Conservation (phyloP, 495 filamentous ascomycete species). For the Extremus antarcticus region DNA sequence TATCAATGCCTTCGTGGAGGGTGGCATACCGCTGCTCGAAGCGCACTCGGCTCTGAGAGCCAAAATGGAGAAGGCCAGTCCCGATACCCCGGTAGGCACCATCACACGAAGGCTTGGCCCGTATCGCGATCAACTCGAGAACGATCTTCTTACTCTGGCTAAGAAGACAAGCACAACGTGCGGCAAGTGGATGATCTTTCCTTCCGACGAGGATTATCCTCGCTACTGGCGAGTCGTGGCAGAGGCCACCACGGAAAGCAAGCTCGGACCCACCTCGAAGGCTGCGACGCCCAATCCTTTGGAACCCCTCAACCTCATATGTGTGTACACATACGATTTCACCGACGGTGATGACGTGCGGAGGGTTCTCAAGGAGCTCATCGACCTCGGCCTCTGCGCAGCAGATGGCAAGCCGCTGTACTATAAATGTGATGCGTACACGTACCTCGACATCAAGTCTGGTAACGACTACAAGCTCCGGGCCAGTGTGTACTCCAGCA, state of each 20-base stretch:
- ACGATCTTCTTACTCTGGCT: slow-evolving; percentile 47
- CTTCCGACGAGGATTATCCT: slow-evolving; percentile 44
- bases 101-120: slow-evolving; percentile 42
- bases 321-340: slow-evolving; percentile 69
- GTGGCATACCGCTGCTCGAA: slow-evolving; percentile 35
- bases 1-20: slow-evolving; percentile 34
- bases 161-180: slow-evolving; percentile 40
- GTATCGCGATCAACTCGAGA: slow-evolving; percentile 39
- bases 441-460: slow-evolving; percentile 53
- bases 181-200: slow-evolving; percentile 89
- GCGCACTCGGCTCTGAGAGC: slow-evolving; percentile 32
- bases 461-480: slow-evolving; percentile 59
- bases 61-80: slow-evolving; percentile 33
- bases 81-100: slow-evolving; percentile 27
- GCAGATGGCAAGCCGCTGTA: slow-evolving; percentile 43
- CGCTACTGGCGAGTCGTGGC: slow-evolving; percentile 52
- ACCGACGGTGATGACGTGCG: slow-evolving; percentile 54
- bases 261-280: slow-evolving; percentile 60
- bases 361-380: slow-evolving; percentile 50
- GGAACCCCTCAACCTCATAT: slow-evolving; percentile 43
- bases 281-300: slow-evolving; percentile 46
- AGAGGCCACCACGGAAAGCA: slow-evolving; percentile 48
- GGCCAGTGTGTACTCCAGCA: slow-evolving; percentile 46
- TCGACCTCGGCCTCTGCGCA: slow-evolving; percentile 47
- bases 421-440: slow-evolving; percentile 76